Evolutionary conservation across 108 stramenopile genomes (phyloP), one percentile per base, ranked within the genome.

Genomic region (Craspedostauros australis): DNA sequence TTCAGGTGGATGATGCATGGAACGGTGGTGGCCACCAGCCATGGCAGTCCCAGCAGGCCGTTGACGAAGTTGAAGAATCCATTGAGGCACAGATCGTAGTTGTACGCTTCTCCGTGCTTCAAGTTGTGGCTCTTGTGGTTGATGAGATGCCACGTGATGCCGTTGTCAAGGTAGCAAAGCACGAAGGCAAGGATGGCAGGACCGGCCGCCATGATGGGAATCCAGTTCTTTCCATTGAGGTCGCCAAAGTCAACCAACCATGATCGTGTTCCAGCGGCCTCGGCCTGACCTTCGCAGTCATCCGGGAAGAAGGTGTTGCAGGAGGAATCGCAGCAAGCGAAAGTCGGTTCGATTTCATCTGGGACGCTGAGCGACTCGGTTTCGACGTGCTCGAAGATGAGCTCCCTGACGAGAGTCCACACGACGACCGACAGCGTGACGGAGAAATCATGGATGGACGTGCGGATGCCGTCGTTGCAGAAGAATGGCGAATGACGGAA

Each of bases 111-210:
- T 46, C 73, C 73, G 50, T 75, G 73, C n/a, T 50, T 20, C 2
- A 74, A 16, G 15, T 68, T 63, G 62, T 74, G 51, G 20, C 36
- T 47, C 39, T 38, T 38, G 44, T 61, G 59, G 46, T 62, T 54
- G 50, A 69, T 60, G 33, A 69, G 39, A 49, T 69, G 68, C 60
- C 53, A 68, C 3, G 72, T 66, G 52, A 75, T 79, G 21, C 78
- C 78, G 39, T 79, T 57, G 52, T 79, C 78, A 11, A 79, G 62
- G 54, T 46, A 79, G 18, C 55, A 24, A 3, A 79, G 44, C 18
- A 79, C 43, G 57, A 79, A 79, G 16, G 73, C 73, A 3, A 71
- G 42, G 12, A 68, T 7, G 14, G 79, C 79, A 38, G 79, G 79
- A 0, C 67, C 79, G 6, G 79, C 75, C 12, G 75, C 74, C 20